Percentiles rank a stretch among this genome's conserved stretches.
Conservation (phyloP, 2,329 filamentous ascomycete species). For the Botryosphaeria agaves region DNA sequence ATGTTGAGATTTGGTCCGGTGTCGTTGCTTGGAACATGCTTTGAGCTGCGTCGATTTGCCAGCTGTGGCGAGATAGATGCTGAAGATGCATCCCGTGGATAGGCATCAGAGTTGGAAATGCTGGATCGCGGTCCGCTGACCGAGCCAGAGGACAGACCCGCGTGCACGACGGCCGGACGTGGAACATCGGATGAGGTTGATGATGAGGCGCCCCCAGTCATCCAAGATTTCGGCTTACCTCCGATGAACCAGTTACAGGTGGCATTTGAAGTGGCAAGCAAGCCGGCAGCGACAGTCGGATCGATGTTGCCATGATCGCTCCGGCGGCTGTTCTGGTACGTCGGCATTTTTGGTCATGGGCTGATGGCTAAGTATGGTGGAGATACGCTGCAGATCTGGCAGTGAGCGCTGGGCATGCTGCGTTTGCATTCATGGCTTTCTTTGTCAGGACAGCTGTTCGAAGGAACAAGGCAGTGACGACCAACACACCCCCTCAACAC, state of each 20-base stretch:
- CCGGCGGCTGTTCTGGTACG: too few species aligned
- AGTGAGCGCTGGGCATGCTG: neutral
- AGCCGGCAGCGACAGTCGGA: neutral
- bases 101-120: neutral
- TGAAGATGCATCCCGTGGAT: neutral
- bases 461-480: too few species aligned
- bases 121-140: neutral
- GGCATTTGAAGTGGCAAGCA: slow-evolving; percentile 10
- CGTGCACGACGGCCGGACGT: too few species aligned
- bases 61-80: neutral
- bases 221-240: slow-evolving; percentile 15
- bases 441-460: neutral
- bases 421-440: neutral
- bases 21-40: too few species aligned
- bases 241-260: slow-evolving; percentile 14
- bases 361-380: too few species aligned
- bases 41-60: too few species aligned
- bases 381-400: neutral
- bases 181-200: too few species aligned
- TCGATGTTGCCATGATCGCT: neutral
- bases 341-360: too few species aligned
- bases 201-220: too few species aligned
- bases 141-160: too few species aligned
- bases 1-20: too few species aligned
- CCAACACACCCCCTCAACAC: too few species aligned